These are phyloP conservation scores for Aspergillus puulaauensis DNA, from an alignment of 2,329 filamentous ascomycete species.

Conservation along the genomic window DNA sequence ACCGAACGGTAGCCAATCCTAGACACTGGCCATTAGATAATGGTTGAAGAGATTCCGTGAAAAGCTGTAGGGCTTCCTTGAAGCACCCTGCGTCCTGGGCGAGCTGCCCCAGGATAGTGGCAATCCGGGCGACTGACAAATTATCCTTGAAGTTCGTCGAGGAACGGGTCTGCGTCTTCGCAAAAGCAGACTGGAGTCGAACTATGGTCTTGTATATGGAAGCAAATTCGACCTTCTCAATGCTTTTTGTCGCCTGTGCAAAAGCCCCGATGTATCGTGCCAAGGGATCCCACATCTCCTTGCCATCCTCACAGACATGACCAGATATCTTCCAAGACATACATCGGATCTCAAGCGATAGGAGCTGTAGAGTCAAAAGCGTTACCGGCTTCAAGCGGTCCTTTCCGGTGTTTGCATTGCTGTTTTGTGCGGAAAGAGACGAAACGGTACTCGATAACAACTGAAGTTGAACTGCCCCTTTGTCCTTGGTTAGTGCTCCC, in stretches of 20 bases:
- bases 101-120: conserved; percentile 38
- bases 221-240: conserved; percentile 40
- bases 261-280: conserved; percentile 40
- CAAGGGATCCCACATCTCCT: conserved; percentile 46
- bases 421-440: conserved; percentile 28
- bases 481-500: conserved; percentile 36
- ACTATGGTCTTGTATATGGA: conserved; percentile 36
- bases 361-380: conserved; percentile 39
- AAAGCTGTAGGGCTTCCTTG: conserved; percentile 39
- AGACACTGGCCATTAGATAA: conserved; percentile 34
- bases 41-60: conserved; percentile 30
- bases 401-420: conserved; percentile 12
- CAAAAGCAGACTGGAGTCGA: conserved; percentile 33
- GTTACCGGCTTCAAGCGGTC: conserved; percentile 30
- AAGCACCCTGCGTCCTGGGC: conserved; percentile 41
- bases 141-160: conserved; percentile 21
- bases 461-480: conserved; percentile 46
- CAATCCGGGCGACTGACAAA: conserved; percentile 32
- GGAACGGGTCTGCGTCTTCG: conserved; percentile 27
- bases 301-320: conserved; percentile 41
- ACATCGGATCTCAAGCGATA: conserved; percentile 42
- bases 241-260: conserved; percentile 31
- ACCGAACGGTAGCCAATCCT: conserved; percentile 36
- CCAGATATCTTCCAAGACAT: conserved; percentile 44
- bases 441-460: conserved; percentile 42